These are phyloP conservation scores for Barnettozyma sucrosica DNA, from an alignment of 805 yeast genomes.

Conservation along the genomic window DNA sequence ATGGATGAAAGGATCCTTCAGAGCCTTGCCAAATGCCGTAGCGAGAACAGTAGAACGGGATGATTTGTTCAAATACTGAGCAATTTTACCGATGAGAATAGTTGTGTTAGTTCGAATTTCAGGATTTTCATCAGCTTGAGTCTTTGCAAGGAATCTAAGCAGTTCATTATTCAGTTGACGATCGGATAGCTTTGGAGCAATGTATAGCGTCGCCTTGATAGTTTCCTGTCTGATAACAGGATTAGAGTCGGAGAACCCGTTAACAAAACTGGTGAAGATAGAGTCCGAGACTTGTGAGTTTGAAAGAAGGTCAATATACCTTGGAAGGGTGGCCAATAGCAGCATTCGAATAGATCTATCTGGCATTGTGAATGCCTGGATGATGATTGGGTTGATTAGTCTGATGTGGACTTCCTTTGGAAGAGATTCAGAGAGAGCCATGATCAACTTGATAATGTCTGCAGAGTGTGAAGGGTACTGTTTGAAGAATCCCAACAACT, in stretches of 20 bases:
- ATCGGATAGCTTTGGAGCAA: conserved; percentile 62
- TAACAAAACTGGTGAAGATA: conserved; percentile 60
- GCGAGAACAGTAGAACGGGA: conserved; percentile 70
- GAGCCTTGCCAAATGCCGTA: conserved; percentile 80
- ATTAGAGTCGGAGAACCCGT: conserved; percentile 84
- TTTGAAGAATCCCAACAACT: conserved; percentile 43
- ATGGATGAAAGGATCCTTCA: conserved; percentile 72
- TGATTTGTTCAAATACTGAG: conserved; percentile 46
- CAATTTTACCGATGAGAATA: conserved; percentile 59
- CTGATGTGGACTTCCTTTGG: conserved; percentile 34
- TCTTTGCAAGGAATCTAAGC: conserved; percentile 70
- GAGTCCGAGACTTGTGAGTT: conserved; percentile 61
- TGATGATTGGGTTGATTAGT: conserved; percentile 54
- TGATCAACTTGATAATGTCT: conserved; percentile 24
- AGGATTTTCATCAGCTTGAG: conserved; percentile 72
- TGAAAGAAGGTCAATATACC: conserved; percentile 43
- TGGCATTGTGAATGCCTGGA: conserved; percentile 53
- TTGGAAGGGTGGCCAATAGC: conserved; percentile 59
- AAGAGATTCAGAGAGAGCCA: conserved; percentile 27
- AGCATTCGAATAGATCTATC: conserved; percentile 76
- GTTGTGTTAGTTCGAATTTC: conserved; percentile 76
- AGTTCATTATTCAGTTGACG: conserved; percentile 85
- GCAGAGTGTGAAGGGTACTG: conserved; percentile 26
- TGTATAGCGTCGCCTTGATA: conserved; percentile 51
- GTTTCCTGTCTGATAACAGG: conserved; percentile 77